phyloP scores from a whole-genome alignment of 768 basidiomycete genomes.

The Cyathus striatus region DNA sequence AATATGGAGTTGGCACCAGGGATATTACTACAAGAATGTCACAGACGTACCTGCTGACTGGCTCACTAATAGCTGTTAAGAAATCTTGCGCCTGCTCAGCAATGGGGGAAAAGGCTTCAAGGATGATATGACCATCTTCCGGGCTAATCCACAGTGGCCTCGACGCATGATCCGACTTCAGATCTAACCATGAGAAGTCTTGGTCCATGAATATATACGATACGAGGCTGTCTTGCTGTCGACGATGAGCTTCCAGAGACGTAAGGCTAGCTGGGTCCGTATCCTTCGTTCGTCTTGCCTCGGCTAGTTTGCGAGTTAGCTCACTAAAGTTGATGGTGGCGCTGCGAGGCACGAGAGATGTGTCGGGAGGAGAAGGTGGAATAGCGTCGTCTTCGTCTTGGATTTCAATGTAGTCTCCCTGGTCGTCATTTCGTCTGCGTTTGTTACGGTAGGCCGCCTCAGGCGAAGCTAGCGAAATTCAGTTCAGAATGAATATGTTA shows the following conservation, averaged over 20 bases:
- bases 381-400: conserved; percentile 56
- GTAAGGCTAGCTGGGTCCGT: conserved; percentile 39
- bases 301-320: conserved; percentile 72
- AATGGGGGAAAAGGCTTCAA: conserved; percentile 96
- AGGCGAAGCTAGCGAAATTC: conserved; percentile 14
- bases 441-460: conserved; percentile 32
- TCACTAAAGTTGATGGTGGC: conserved; percentile 89
- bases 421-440: conserved; percentile 41
- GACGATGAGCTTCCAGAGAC: conserved; percentile 59
- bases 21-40: conserved; percentile 13
- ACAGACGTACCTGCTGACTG: conserved; percentile 86
- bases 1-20: conserved; percentile 19
- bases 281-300: conserved; percentile 47
- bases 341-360: conserved; percentile 54
- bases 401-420: conserved; percentile 55
- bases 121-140: conserved; percentile 87
- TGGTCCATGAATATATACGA: conserved; percentile 82
- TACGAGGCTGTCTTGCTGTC: conserved; percentile 70
- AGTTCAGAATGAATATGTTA: conserved; percentile 4
- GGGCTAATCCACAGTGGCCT: conserved; percentile 97
- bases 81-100: conserved; percentile 99
- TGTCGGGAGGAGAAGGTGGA: conserved; percentile 48
- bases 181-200: conserved; percentile 81
- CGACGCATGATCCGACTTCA: conserved; percentile 88
- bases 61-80: conserved; percentile 95